Base-by-base conservation (phyloP, 2,329 filamentous ascomycete species). In the Fusarium tuaranense region DNA sequence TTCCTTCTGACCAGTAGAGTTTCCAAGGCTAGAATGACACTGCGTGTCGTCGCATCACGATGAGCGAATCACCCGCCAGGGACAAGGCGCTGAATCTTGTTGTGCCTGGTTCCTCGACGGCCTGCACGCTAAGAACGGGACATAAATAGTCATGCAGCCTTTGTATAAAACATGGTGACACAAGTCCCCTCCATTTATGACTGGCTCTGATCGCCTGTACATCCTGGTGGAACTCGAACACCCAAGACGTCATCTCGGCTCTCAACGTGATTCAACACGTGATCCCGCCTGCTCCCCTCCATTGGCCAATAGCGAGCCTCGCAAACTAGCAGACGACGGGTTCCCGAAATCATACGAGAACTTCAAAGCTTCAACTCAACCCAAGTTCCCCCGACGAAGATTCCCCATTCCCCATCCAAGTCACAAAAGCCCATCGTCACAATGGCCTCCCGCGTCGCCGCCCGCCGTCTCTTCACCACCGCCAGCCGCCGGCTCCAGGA, bases 401-500 rank as follows among this genome's bases (percentile, higher is more conserved):
- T 68, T 65, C 70, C 53, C 70, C 53, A 68, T 69, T 71, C 64
- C 61, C 67, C 32, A n/a, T 20, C 53, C 32, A 27, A 72, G 59
- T 55, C 64, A 25, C 48, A 18, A 73, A 73, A 65, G 38, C 71
- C 68, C 60, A 69, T 76, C 76, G 75, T 75, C 82, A 83, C 80
- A 81, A 91, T 91, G 89, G 87, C 89, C 71, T 90, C 89, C 78
- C 81, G 87, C 78, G 83, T 90, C 79, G 83, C 90, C 79, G 84
- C 89, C 76, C 88, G 88, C 78, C 86, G 89, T 74, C 85, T 89
- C 71, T 88, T 91, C 79, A 85, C 86, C 79, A 89, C 88, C 79
- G 85, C 87, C 67, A 81, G 83, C 74, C 89, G 89, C 79, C 88
- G 88, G 70, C 78, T 90, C 75, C 81, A 84, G 76, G 82, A 86